Evolutionary conservation across 1,284 basidiomycete genomes (phyloP).

Genomic region (Trametes versicolor): DNA sequence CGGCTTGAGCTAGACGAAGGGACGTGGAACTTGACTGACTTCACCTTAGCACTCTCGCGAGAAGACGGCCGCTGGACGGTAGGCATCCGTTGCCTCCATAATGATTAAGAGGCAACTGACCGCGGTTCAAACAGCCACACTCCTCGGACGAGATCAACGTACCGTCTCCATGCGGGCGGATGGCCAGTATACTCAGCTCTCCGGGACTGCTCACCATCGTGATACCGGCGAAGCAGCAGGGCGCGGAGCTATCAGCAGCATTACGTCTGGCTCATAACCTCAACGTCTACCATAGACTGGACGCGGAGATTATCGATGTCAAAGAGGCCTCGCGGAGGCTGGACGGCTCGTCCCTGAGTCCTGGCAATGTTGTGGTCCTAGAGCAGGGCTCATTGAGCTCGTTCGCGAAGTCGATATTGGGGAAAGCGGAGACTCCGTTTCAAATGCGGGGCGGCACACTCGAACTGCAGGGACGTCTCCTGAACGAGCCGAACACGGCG

Average conservation of each 20-base stretch:
- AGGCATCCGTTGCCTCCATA: neutral
- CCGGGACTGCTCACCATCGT: conserved; percentile 64
- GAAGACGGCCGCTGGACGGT: conserved; percentile 26
- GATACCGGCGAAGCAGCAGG: conserved; percentile 49
- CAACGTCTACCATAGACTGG: conserved; percentile 74
- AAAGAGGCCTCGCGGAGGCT: conserved; percentile 48
- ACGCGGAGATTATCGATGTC: conserved; percentile 65
- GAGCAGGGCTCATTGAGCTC: conserved; percentile 15
- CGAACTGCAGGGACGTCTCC: conserved; percentile 27
- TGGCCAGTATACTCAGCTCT: conserved; percentile 70
- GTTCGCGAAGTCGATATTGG: conserved; percentile 37
- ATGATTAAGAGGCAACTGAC: neutral
- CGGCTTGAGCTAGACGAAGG: conserved; percentile 16
- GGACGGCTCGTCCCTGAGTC: conserved; percentile 38
- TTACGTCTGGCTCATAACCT: conserved; percentile 75
- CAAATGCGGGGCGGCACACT: conserved; percentile 36
- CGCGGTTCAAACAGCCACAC: conserved; percentile 13
- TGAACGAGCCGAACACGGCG: conserved; percentile 48
- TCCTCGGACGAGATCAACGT: conserved; percentile 2
- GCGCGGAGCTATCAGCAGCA: conserved; percentile 58
- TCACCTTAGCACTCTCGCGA: conserved; percentile 14
- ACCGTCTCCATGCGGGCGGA: conserved; percentile 59
- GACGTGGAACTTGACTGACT: conserved; percentile 21
- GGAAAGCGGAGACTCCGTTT: conserved; percentile 44
- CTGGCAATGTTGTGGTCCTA: conserved; percentile 70